These are phyloP conservation scores for Fagopyrum tataricum DNA, from an alignment of 148 eudicot species.

Conservation along the genomic window DNA sequence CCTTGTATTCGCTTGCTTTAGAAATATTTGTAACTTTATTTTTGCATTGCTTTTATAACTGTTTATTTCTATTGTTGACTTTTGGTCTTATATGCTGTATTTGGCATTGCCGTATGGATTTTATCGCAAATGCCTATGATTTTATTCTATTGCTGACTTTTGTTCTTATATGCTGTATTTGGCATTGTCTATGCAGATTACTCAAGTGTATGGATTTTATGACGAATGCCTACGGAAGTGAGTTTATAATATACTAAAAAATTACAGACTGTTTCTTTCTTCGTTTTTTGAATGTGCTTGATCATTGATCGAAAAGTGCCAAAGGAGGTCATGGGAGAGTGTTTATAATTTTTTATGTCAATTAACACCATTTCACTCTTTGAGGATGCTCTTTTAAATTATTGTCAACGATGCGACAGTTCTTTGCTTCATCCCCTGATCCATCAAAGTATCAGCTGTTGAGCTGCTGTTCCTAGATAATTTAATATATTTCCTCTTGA, in stretches of 20 bases:
- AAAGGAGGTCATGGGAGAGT: not conserved
- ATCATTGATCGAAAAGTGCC: not conserved
- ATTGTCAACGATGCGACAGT: too few species aligned
- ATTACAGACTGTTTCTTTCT: not conserved
- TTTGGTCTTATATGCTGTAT: not conserved
- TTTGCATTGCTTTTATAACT: not conserved
- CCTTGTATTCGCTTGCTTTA: not conserved
- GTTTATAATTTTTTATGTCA: not conserved
- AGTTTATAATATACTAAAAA: slow-evolving; percentile 8
- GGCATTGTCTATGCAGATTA: slow-evolving; percentile 54
- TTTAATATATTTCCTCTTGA: not conserved
- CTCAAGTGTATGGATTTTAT: slow-evolving; percentile 98
- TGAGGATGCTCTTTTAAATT: not conserved
- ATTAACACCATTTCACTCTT: not conserved
- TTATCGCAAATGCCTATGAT: slow-evolving; percentile 86
- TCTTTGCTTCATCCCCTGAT: too few species aligned
- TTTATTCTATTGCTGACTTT: not conserved
- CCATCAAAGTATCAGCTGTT: too few species aligned
- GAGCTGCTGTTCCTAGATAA: too few species aligned
- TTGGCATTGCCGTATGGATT: slow-evolving; percentile 50
- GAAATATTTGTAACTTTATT: not conserved
- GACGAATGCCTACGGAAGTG: slow-evolving; percentile 98
- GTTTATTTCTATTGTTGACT: not conserved
- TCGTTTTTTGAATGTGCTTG: not conserved
- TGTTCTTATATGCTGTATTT: slow-evolving; percentile 6